A percentile compares a stretch with the other conserved stretches of the same genome.
These are phyloP conservation scores for Xylariales sp. DNA, from an alignment of 2,329 filamentous ascomycete species.

Conservation along the genomic window DNA sequence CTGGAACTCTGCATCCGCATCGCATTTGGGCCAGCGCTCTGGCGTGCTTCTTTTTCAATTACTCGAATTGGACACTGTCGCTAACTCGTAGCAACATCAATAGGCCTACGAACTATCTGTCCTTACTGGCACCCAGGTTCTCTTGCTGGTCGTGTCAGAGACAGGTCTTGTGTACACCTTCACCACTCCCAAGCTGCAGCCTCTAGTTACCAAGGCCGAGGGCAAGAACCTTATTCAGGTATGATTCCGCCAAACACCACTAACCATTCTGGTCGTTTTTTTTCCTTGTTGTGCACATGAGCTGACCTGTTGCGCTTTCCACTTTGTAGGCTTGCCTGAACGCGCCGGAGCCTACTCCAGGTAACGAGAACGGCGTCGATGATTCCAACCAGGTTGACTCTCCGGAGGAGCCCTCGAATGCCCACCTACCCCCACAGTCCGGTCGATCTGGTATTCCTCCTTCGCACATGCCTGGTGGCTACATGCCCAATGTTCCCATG, in stretches of 20 bases:
- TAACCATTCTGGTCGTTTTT: conserved; percentile 13
- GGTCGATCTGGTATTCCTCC: conserved; percentile 65
- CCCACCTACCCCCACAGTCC: conserved; percentile 66
- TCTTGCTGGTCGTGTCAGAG: conserved; percentile 94
- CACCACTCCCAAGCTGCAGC: conserved; percentile 96
- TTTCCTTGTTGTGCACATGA: neutral
- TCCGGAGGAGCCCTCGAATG: conserved; percentile 79
- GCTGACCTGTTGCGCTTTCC: conserved; percentile 7
- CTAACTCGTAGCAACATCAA: neutral
- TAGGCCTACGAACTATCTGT: conserved; percentile 97
- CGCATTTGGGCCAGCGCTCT: too few species aligned
- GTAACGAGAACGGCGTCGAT: conserved; percentile 77
- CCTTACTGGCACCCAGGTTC: conserved; percentile 93
- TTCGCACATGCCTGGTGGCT: conserved; percentile 60
- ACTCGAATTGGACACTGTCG: too few species aligned
- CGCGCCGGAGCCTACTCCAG: conserved; percentile 81
- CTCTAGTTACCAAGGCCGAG: conserved; percentile 95
- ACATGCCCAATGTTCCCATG: conserved; percentile 60
- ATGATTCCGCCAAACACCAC: conserved; percentile 4
- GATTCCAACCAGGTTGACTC: conserved; percentile 77
- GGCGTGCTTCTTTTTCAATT: too few species aligned
- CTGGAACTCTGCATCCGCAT: conserved; percentile 1
- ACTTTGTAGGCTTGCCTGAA: conserved; percentile 85
- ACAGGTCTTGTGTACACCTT: conserved; percentile 97
- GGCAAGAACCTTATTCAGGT: conserved; percentile 99